Percentiles rank a stretch among this genome's conserved stretches.
Conservation (phyloP, 164 flowering plant genomes). For the Magnolia kwangsiensis region DNA sequence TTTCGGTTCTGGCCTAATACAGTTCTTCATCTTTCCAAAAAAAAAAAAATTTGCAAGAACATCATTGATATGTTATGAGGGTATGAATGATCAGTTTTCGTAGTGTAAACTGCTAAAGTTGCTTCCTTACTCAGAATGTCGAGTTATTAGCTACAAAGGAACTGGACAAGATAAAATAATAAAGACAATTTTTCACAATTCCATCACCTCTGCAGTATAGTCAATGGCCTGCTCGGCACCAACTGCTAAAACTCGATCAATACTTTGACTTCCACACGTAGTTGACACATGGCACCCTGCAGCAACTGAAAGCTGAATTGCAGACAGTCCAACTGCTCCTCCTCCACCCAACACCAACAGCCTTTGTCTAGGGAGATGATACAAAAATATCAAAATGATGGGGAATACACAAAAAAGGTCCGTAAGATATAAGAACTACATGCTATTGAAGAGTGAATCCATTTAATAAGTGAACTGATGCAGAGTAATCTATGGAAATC, state of each 20-base stretch:
- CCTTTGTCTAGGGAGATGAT: slow-evolving; percentile 52
- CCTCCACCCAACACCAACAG: slow-evolving; percentile 90
- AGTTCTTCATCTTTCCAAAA: no score
- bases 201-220: slow-evolving; percentile 67
- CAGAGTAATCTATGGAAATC: background rate
- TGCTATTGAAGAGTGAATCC: background rate
- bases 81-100: background rate
- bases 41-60: background rate
- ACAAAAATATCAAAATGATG: background rate
- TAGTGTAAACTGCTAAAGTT: background rate
- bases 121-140: background rate
- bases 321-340: slow-evolving; percentile 95
- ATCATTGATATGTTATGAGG: background rate
- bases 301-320: slow-evolving; percentile 87
- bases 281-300: slow-evolving; percentile 75
- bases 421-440: no score
- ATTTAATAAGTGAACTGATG: background rate
- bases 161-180: background rate
- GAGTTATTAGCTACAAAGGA: background rate
- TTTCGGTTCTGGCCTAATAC: no score
- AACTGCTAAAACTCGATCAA: slow-evolving; percentile 54
- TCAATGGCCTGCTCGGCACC: slow-evolving; percentile 97
- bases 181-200: background rate
- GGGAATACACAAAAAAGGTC: background rate
- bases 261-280: slow-evolving; percentile 78